Conservation (phyloP, 768 basidiomycete genomes). For the Kwoniella sp. region DNA sequence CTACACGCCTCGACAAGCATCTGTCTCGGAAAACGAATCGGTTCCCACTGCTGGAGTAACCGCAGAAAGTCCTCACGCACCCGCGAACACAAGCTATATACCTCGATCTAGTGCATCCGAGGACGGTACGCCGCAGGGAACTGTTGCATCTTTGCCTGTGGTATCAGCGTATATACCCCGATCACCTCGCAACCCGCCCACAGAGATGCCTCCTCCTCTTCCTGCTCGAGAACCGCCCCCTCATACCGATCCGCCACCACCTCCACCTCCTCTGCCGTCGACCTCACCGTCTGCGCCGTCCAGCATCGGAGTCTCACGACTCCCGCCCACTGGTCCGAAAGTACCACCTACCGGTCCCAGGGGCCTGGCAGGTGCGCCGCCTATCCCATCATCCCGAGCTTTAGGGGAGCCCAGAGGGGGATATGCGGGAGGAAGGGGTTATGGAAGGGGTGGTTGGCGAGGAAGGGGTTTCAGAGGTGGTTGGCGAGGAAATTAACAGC, state of each 20-base stretch:
- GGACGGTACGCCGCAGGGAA: background rate
- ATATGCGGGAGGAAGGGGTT: constrained; percentile 15
- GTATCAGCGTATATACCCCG: background rate
- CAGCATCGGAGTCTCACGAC: background rate
- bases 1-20: constrained; percentile 13
- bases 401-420: constrained; percentile 12
- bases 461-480: constrained; percentile 20
- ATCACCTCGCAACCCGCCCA: constrained; percentile 2
- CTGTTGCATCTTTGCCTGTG: background rate
- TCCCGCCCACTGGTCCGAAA: constrained; percentile 34
- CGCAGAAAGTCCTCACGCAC: background rate
- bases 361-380: constrained; percentile 8
- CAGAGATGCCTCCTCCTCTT: constrained; percentile 16
- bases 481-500: constrained; percentile 18
- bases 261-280: background rate
- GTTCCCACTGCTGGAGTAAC: background rate
- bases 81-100: background rate
- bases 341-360: constrained; percentile 38
- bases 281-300: constrained; percentile 7
- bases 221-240: constrained; percentile 15
- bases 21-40: background rate
- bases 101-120: background rate
- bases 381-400: background rate
- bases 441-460: constrained; percentile 17
- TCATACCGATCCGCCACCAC: constrained; percentile 7